Conservation (phyloP, 495 filamentous ascomycete genomes). For the Lophiostoma macrostomum region DNA sequence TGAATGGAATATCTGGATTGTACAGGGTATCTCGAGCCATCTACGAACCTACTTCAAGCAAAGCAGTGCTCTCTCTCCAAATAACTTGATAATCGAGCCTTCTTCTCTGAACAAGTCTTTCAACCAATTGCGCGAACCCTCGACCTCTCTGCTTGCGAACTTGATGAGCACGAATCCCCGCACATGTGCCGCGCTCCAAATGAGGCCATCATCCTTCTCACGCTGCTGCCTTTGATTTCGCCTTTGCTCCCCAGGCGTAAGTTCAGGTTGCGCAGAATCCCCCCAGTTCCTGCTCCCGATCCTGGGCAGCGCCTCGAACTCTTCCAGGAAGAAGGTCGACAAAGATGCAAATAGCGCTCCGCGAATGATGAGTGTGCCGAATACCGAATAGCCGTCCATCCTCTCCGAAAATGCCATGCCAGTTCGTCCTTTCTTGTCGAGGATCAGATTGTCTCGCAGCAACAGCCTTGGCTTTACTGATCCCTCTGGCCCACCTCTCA, state of each 20-base stretch:
- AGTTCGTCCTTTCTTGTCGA: constrained; percentile 51
- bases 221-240: constrained; percentile 42
- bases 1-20: no score
- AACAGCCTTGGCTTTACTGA: constrained; percentile 57
- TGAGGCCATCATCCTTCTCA: constrained; percentile 57
- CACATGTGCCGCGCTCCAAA: constrained; percentile 84
- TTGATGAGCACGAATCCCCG: constrained; percentile 87
- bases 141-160: constrained; percentile 64
- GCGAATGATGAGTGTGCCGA: constrained; percentile 80
- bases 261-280: constrained; percentile 37
- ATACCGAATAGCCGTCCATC: constrained; percentile 64
- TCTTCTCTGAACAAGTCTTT: constrained; percentile 55
- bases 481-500: constrained; percentile 25
- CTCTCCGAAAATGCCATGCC: constrained; percentile 47
- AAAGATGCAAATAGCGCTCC: constrained; percentile 67
- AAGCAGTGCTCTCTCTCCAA: constrained; percentile 62
- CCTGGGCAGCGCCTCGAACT: constrained; percentile 72
- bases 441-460: constrained; percentile 74
- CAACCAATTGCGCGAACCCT: constrained; percentile 62
- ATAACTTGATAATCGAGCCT: constrained; percentile 55
- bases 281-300: constrained; percentile 82
- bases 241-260: constrained; percentile 41
- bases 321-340: constrained; percentile 65
- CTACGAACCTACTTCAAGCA: constrained; percentile 48
- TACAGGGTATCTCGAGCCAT: constrained; percentile 6